phyloP scores from a whole-genome alignment of 768 basidiomycete genomes.

The Nevesoporus exiguus region DNA sequence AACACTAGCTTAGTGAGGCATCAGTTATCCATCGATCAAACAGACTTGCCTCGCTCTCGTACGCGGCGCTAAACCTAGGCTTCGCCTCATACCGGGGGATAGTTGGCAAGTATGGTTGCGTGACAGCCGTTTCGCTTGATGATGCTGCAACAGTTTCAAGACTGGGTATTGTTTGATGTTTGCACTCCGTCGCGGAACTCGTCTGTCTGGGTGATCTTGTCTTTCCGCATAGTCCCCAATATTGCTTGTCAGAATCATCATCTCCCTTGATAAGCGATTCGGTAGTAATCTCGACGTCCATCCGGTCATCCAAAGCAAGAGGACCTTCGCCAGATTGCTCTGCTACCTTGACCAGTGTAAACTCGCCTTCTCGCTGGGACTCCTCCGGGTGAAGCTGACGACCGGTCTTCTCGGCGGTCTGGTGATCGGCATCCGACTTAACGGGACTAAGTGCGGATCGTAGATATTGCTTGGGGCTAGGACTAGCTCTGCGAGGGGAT shows the following conservation, averaged over 20 bases:
- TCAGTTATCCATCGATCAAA: neutral
- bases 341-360: slow-evolving; percentile 2
- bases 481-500: slow-evolving; percentile 13
- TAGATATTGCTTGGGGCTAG: slow-evolving; percentile 9
- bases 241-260: slow-evolving; percentile 16
- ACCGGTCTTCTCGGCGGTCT: neutral
- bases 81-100: slow-evolving; percentile 31
- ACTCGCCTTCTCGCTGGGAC: neutral
- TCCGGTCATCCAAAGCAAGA: neutral
- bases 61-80: slow-evolving; percentile 27
- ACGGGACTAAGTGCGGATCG: slow-evolving; percentile 11
- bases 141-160: slow-evolving; percentile 12
- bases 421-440: slow-evolving; percentile 3
- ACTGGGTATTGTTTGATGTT: slow-evolving; percentile 1
- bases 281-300: slow-evolving; percentile 6
- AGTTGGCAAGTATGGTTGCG: slow-evolving; percentile 30
- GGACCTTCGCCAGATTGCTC: neutral
- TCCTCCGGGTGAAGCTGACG: neutral
- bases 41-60: slow-evolving; percentile 26
- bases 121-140: slow-evolving; percentile 21
- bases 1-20: neutral
- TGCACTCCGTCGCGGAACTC: slow-evolving; percentile 13
- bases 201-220: slow-evolving; percentile 24
- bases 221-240: slow-evolving; percentile 18
- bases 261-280: slow-evolving; percentile 10